Conservation (phyloP, 2,329 filamentous ascomycete species). For the Aureobasidium namibiae region DNA sequence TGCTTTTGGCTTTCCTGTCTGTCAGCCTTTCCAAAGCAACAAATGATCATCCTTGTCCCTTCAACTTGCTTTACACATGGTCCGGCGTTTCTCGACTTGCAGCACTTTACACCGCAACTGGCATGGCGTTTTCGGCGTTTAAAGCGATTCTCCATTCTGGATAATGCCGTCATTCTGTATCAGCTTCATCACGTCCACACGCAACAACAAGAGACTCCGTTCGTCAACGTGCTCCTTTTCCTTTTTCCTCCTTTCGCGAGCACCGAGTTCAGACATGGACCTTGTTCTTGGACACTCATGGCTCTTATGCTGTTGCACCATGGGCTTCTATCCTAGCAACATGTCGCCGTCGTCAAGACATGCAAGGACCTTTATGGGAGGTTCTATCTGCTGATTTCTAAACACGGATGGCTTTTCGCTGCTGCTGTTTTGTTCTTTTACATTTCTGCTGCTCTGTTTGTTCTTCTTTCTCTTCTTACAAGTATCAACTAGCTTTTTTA, state of each 20-base stretch:
- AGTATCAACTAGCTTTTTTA: slow-evolving; percentile 9
- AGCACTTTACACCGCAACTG: slow-evolving; percentile 5
- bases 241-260: not conserved
- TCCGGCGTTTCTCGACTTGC: slow-evolving; percentile 7
- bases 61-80: slow-evolving; percentile 8
- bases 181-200: slow-evolving; percentile 9
- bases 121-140: slow-evolving; percentile 12
- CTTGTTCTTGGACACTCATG: slow-evolving; percentile 2
- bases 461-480: slow-evolving; percentile 8
- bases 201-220: slow-evolving; percentile 2
- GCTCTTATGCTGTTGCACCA: not conserved
- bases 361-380: not conserved
- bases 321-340: not conserved
- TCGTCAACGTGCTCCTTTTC: slow-evolving; percentile 3
- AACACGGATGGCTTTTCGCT: not conserved
- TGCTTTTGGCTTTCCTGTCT: not conserved
- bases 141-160: slow-evolving; percentile 11
- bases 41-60: slow-evolving; percentile 6
- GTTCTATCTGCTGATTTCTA: not conserved
- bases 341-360: slow-evolving; percentile 1
- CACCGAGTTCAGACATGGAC: not conserved
- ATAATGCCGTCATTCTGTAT: slow-evolving; percentile 3
- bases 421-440: not conserved
- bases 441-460: slow-evolving; percentile 8
- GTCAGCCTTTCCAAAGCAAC: not conserved